Evolutionary conservation across 2,329 filamentous ascomycete species (phyloP).

Genomic region (Aspergillus sergii): DNA sequence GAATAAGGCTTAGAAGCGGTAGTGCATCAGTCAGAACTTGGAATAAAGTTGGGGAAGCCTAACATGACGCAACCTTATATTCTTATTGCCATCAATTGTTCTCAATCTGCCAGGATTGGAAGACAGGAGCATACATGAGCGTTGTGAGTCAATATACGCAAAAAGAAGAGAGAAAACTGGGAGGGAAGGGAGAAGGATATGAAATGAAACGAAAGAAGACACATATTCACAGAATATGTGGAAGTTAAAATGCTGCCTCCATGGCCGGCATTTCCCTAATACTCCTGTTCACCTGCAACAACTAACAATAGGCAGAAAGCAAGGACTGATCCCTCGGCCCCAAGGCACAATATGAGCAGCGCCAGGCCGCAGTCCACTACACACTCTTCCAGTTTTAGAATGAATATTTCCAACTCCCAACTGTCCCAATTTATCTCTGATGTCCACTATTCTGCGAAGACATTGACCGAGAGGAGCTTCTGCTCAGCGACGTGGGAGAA

Average conservation of each 20-base stretch:
- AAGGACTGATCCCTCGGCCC: background rate
- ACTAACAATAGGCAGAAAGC: background rate
- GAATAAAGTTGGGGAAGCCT: background rate
- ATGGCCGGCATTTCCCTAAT: background rate
- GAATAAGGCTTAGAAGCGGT: background rate
- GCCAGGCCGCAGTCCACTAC: slow-evolving; percentile 13
- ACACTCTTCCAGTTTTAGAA: slow-evolving; percentile 23
- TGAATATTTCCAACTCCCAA: slow-evolving; percentile 20
- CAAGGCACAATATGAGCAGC: slow-evolving; percentile 18
- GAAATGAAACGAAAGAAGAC: background rate
- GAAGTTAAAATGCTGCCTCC: background rate
- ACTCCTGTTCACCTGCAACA: background rate
- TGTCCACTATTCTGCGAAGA: slow-evolving; percentile 21
- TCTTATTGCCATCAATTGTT: background rate
- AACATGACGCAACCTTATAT: background rate
- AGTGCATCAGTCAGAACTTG: background rate
- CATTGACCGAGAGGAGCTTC: slow-evolving; percentile 31
- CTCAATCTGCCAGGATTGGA: background rate
- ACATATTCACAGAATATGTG: background rate
- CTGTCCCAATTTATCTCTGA: slow-evolving; percentile 12
- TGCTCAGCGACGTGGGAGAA: slow-evolving; percentile 30
- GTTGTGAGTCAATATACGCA: background rate
- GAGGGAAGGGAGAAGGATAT: background rate
- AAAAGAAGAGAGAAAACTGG: background rate
- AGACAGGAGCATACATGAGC: background rate